Evolutionary conservation across 768 basidiomycete species (phyloP), one percentile per base, ranked within the genome.

Genomic region (Podaxis sp.): DNA sequence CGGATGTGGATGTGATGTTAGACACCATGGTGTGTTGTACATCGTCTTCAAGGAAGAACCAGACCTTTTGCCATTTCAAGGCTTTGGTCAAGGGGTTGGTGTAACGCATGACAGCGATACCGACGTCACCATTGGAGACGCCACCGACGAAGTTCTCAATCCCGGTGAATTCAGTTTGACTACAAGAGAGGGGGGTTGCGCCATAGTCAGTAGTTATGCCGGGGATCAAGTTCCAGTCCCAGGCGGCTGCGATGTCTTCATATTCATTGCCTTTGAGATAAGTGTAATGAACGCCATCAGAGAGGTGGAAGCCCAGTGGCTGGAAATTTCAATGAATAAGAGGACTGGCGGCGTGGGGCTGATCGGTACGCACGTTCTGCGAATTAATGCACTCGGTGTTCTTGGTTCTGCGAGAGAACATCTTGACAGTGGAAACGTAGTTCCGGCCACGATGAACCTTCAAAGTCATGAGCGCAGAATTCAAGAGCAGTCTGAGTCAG

Each of bases 141-240:
- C 87, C 89, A 0, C 89, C 90, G 17, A 90, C 89, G 68, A 88
- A 89, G 5, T 71, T 65, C 61, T 87, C 80, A 4, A 81, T 67
- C 0, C 87, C 88, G 2, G 68, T 76, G 59, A 74, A 73, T 22
- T 72, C 66, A 1, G 82, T 79, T 12, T 73, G 72, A 26, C 65
- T 72, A 66, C 88, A 89, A 42, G 68, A 69, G 17, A 92, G 76
- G 0, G 77, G 70, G 0, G 88, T 90, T 3, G 76, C 82, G 7
- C 73, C 76, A 68, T 89, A 88, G 69, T 90, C 86, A 40, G 82
- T 79, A 1, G 90, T 91, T 38, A 78, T 90, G 0, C 90, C 89
- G 6, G 90, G 89, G 51, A 92, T 85, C 6, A 89, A 79, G 66
- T 89, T 85, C 90, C 90, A 92, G 71, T 92, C 87, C 89, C 88